These are phyloP conservation scores for Mucor lusitanicus DNA, from an alignment of 371 early-diverging fungal species.

Conservation along the genomic window DNA sequence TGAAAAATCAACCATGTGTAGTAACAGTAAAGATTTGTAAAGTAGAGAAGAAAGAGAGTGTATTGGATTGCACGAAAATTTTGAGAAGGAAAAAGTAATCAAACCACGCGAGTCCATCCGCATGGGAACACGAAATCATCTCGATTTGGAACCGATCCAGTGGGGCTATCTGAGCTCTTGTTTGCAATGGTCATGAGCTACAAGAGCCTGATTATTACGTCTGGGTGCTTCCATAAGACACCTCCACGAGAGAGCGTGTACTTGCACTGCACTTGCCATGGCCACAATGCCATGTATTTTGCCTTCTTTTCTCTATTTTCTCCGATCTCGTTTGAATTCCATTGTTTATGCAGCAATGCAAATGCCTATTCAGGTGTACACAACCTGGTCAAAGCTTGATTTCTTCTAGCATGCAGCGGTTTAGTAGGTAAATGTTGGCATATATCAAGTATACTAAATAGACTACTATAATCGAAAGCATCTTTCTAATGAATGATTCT, in stretches of 20 bases:
- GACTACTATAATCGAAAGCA: too few species aligned
- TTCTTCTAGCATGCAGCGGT: too few species aligned
- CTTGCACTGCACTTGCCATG: neutral
- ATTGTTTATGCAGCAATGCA: neutral
- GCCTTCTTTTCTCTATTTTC: neutral
- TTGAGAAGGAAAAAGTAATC: neutral
- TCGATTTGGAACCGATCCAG: neutral
- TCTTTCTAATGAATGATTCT: too few species aligned
- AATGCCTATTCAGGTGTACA: neutral
- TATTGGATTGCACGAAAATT: neutral
- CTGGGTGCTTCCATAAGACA: neutral
- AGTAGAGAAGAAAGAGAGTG: neutral
- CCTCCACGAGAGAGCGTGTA: neutral
- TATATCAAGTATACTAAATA: too few species aligned
- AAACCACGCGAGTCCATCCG: neutral
- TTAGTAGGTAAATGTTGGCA: too few species aligned
- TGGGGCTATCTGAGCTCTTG: too few species aligned
- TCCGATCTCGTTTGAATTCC: neutral
- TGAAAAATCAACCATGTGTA: conserved; percentile 6
- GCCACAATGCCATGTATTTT: neutral
- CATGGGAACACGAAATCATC: neutral
- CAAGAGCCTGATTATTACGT: neutral
- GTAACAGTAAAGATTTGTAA: neutral
- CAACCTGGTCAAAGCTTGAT: too few species aligned
- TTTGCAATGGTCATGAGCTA: neutral